Percentiles rank a stretch among this genome's conserved stretches.
phyloP scores from a whole-genome alignment of 495 filamentous ascomycete genomes.

The Trypethelium eluteriae region DNA sequence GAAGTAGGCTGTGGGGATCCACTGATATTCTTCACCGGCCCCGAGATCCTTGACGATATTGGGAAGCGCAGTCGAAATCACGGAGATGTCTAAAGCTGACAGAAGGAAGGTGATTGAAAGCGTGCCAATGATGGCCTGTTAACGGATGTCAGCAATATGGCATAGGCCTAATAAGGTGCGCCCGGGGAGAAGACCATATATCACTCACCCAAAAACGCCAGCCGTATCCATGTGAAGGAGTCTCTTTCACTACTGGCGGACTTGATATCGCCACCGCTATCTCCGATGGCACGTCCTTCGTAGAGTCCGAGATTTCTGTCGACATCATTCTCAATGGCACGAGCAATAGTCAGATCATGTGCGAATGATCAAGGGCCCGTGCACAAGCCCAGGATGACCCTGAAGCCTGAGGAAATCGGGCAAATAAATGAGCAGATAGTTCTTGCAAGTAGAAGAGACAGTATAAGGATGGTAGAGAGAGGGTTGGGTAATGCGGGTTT shows the following conservation, averaged over 20 bases:
- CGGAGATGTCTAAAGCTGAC: constrained; percentile 36
- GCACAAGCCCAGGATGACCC: background rate
- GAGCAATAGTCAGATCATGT: background rate
- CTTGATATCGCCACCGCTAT: background rate
- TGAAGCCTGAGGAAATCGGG: background rate
- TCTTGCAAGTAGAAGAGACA: background rate
- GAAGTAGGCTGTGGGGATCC: constrained; percentile 40
- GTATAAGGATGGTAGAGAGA: background rate
- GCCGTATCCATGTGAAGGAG: constrained; percentile 5
- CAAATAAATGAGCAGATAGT: background rate
- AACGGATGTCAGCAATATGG: background rate
- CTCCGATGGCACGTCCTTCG: constrained; percentile 1
- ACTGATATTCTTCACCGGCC: constrained; percentile 37
- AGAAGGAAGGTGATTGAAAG: constrained; percentile 36
- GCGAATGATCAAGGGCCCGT: background rate
- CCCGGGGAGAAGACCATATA: background rate
- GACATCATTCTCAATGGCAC: background rate
- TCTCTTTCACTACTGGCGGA: background rate
- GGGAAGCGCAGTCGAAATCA: constrained; percentile 41
- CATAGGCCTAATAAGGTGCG: background rate
- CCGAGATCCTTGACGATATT: constrained; percentile 34
- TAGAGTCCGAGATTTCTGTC: background rate
- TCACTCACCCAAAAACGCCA: constrained; percentile 1
- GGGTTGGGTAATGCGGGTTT: background rate
- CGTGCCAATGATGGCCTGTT: constrained; percentile 33